A percentile compares a stretch with the other conserved stretches of the same genome.
Conservation (phyloP, 2,329 filamentous ascomycete genomes). For the Colletotrichum agaves region DNA sequence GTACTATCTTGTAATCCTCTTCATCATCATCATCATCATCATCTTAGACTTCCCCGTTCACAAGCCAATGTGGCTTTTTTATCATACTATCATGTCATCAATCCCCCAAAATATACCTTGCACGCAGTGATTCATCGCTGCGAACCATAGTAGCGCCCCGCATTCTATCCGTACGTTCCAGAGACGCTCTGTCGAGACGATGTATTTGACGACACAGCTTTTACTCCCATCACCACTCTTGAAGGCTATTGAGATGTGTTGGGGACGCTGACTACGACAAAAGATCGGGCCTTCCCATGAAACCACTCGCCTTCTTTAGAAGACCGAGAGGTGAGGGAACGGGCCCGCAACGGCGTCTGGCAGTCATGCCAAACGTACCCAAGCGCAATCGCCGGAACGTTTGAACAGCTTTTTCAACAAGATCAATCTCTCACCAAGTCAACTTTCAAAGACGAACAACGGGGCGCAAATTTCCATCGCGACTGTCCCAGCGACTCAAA, state of each 20-base stretch:
- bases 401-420: conserved; percentile 1
- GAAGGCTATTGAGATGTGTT: not conserved
- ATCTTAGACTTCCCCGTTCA: conserved; percentile 5
- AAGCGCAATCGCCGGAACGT: conserved; percentile 6
- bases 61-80: not conserved
- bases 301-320: conserved; percentile 21
- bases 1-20: conserved; percentile 25
- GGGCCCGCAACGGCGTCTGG: conserved; percentile 24
- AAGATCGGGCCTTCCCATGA: conserved; percentile 10
- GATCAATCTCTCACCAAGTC: not conserved
- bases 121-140: not conserved
- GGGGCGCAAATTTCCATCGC: not conserved
- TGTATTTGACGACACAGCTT: too few species aligned
- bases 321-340: not conserved
- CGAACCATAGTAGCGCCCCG: not conserved
- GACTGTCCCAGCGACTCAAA: not conserved
- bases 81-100: conserved; percentile 1
- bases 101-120: not conserved
- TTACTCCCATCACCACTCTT: too few species aligned
- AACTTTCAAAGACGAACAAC: not conserved
- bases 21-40: not conserved
- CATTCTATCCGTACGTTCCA: too few species aligned
- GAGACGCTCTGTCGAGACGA: too few species aligned
- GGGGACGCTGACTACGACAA: not conserved
- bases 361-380: conserved; percentile 19